A percentile compares a stretch with the other conserved stretches of the same genome.
These are phyloP conservation scores for Saksenaea vasiformis DNA, from an alignment of 371 early-diverging fungal species.

Conservation along the genomic window DNA sequence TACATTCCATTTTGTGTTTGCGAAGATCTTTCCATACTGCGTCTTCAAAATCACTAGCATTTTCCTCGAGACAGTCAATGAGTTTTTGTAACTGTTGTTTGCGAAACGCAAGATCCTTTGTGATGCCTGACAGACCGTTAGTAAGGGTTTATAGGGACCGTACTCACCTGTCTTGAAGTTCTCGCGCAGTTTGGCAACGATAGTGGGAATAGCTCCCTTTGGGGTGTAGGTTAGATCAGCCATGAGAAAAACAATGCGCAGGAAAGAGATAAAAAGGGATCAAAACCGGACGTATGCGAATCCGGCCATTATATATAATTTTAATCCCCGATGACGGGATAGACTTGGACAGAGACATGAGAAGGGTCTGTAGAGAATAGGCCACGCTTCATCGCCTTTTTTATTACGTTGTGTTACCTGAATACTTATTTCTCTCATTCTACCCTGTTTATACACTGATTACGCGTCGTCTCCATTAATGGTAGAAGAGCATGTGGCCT, in stretches of 20 bases:
- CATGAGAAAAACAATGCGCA: conserved; percentile 14
- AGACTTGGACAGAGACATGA: neutral
- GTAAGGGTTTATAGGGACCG: neutral
- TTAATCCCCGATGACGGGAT: neutral
- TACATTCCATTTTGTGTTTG: conserved; percentile 55
- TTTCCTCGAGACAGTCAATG: conserved; percentile 65
- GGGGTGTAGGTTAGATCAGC: conserved; percentile 28
- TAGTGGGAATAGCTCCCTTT: conserved; percentile 29
- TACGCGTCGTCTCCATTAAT: no score
- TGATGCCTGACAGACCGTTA: conserved; percentile 38
- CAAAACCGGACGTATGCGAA: neutral
- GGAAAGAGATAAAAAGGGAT: conserved; percentile 10
- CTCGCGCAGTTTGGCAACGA: conserved; percentile 51
- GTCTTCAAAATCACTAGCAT: conserved; percentile 57
- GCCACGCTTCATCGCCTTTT: no score
- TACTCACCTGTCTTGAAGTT: conserved; percentile 47
- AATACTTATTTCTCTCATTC: no score
- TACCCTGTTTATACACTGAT: no score
- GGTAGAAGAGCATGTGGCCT: no score
- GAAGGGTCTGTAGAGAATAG: no score
- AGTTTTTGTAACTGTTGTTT: conserved; percentile 75
- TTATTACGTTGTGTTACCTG: no score
- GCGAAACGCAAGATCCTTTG: conserved; percentile 63
- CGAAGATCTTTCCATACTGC: conserved; percentile 76
- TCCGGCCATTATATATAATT: neutral